Conservation (phyloP, 2,329 filamentous ascomycete genomes). For the Aspergillus chevalieri region DNA sequence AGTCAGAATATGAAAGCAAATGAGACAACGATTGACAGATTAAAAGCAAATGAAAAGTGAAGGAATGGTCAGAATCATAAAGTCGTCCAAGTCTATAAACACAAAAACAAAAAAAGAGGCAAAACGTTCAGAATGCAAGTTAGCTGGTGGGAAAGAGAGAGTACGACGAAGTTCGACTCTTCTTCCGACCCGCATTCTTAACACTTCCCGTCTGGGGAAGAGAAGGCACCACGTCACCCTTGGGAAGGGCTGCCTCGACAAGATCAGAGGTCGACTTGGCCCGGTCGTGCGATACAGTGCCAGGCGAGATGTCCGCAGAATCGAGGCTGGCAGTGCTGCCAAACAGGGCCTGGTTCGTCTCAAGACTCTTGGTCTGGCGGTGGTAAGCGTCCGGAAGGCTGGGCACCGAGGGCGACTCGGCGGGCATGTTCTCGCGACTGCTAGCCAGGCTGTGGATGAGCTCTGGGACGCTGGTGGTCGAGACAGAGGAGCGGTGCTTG, state of each 20-base stretch:
- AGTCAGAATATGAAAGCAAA: constrained; percentile 4
- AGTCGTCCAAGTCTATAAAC: constrained; percentile 19
- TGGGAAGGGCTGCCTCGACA: constrained; percentile 17
- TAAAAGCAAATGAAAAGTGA: constrained; percentile 10
- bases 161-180: constrained; percentile 37
- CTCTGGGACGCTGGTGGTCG: constrained; percentile 41
- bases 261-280: constrained; percentile 31
- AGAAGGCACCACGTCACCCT: constrained; percentile 10
- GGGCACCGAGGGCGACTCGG: constrained; percentile 19
- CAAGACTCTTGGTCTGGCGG: constrained; percentile 32
- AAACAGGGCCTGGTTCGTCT: constrained; percentile 21
- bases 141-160: constrained; percentile 34
- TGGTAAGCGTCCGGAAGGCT: constrained; percentile 22
- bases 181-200: constrained; percentile 26
- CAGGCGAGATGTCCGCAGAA: constrained; percentile 18
- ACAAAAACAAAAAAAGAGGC: constrained; percentile 5
- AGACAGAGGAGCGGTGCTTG: constrained; percentile 44
- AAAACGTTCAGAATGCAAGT: constrained; percentile 10
- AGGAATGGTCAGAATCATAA: constrained; percentile 15
- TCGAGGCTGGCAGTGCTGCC: constrained; percentile 22
- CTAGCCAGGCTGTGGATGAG: constrained; percentile 36
- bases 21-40: constrained; percentile 6
- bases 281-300: constrained; percentile 27
- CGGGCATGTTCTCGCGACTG: constrained; percentile 30
- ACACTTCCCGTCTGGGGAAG: constrained; percentile 18